These are phyloP conservation scores for Potentilla sterilis DNA, from an alignment of 306 rosid species.

Conservation along the genomic window DNA sequence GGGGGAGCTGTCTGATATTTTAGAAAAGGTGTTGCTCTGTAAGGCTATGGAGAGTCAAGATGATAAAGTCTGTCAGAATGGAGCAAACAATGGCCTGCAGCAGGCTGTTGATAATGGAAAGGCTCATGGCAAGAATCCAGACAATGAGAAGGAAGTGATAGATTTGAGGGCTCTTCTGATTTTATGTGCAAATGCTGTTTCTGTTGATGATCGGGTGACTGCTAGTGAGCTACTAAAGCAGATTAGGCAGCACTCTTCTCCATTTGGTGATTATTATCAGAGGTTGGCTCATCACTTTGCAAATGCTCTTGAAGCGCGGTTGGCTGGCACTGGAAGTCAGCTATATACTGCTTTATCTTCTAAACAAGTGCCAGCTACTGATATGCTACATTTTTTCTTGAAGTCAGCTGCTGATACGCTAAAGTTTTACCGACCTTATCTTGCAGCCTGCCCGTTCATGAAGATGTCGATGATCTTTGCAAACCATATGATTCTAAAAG, in stretches of 20 bases:
- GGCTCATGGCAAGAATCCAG: constrained; percentile 40
- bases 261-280: constrained; percentile 55
- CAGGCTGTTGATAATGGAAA: constrained; percentile 16
- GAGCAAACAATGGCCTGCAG: constrained; percentile 18
- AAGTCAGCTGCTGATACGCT: constrained; percentile 47
- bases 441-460: constrained; percentile 58
- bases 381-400: constrained; percentile 38
- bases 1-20: constrained; percentile 27
- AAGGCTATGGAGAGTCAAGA: background rate
- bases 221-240: constrained; percentile 63
- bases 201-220: constrained; percentile 50
- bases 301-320: constrained; percentile 63
- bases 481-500: constrained; percentile 42
- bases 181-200: constrained; percentile 64
- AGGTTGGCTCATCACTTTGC: constrained; percentile 69
- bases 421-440: constrained; percentile 47
- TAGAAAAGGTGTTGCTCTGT: constrained; percentile 34
- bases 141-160: constrained; percentile 46
- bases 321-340: constrained; percentile 55
- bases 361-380: constrained; percentile 46
- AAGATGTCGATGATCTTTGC: constrained; percentile 56
- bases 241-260: constrained; percentile 63
- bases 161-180: constrained; percentile 59
- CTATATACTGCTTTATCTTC: constrained; percentile 31
- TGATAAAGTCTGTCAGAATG: constrained; percentile 18